These are phyloP conservation scores for Dichomitus squalens DNA, from an alignment of 1,284 basidiomycete species.

Conservation along the genomic window DNA sequence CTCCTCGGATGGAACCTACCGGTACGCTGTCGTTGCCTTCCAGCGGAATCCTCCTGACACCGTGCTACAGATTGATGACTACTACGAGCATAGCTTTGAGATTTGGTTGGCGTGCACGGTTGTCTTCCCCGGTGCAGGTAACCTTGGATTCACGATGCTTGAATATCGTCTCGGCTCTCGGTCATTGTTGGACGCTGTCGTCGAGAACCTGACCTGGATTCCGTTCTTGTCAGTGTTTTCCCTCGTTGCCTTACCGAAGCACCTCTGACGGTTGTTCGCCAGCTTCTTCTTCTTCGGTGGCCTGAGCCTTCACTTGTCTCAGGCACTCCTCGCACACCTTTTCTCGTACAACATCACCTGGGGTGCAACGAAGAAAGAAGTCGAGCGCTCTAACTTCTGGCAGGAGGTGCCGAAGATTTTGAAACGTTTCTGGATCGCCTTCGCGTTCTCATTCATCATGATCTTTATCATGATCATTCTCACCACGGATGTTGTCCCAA, in stretches of 20 bases:
- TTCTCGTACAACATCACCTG: slow-evolving; percentile 86
- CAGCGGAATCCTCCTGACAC: neutral
- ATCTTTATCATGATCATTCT: slow-evolving; percentile 59
- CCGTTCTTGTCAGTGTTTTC: slow-evolving; percentile 73
- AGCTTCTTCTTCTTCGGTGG: slow-evolving; percentile 89
- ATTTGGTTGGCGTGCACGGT: slow-evolving; percentile 78
- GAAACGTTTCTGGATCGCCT: slow-evolving; percentile 69
- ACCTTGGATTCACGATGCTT: slow-evolving; percentile 68
- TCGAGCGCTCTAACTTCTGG: slow-evolving; percentile 85
- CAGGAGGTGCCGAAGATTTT: slow-evolving; percentile 83
- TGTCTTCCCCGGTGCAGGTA: slow-evolving; percentile 76
- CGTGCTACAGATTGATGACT: slow-evolving; percentile 50
- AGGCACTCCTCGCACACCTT: slow-evolving; percentile 78
- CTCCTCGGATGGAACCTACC: slow-evolving; percentile 61
- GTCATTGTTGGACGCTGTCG: slow-evolving; percentile 50
- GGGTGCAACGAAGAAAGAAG: slow-evolving; percentile 81
- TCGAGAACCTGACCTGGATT: slow-evolving; percentile 76
- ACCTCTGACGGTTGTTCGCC: slow-evolving; percentile 1
- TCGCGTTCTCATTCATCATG: slow-evolving; percentile 53
- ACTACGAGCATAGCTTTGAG: slow-evolving; percentile 72
- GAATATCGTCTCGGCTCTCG: slow-evolving; percentile 77
- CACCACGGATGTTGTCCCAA: slow-evolving; percentile 51
- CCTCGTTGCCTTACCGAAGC: neutral
- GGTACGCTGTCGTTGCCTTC: slow-evolving; percentile 31
- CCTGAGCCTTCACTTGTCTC: slow-evolving; percentile 71